Base-by-base conservation (phyloP, 1,139 yeast species). In the Geotrichum cucujoidarum region DNA sequence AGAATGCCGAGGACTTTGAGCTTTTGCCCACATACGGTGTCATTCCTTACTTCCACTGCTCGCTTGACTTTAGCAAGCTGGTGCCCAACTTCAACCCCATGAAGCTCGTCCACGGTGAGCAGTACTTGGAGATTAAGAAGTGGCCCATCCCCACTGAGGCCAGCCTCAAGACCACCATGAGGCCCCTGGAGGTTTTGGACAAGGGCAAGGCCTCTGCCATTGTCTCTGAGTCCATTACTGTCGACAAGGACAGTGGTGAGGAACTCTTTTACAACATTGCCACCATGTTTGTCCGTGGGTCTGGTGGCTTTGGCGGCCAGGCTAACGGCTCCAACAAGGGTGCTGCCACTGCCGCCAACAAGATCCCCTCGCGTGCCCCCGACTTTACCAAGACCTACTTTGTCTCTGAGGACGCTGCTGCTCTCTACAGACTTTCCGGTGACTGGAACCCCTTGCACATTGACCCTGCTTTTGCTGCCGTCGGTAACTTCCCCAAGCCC, bases 361-460 rank as follows among this genome's bases (percentile, higher is more conserved):
- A 63, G 47, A 83, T 89, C 16, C 94, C 94, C 51, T 53, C 60
- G 38, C 74, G 77, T 60, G 63, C 72, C 21, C 95, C 97, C 27
- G 95, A 86, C 63, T 85, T 77, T 60, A 79, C 75, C 53, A 66
- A 69, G 43, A 78, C 74, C 45, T 76, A 79, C 60, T 70, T 75
- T 60, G 83, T 94, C n/a, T 66, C 76, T 40, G 75, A 70, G 49
- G 86, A 89, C 65, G 87, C 81, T 66, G 97, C 97, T 48, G 88
- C 95, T 13, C 70, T 90, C 53, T 92, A 92, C 73, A 80, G 97
- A 67, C 74, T 92, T 55, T 83, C 92, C 55, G 97, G 97, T 53
- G 98, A 92, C 72, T 82, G 81, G 68, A 92, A 92, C 69, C 97
- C 97, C 55, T 77, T 92, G 60, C 98, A 92, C 70, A 83, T 92